phyloP scores from a whole-genome alignment of 1,284 basidiomycete species.

The Quambalaria eucalypti region DNA sequence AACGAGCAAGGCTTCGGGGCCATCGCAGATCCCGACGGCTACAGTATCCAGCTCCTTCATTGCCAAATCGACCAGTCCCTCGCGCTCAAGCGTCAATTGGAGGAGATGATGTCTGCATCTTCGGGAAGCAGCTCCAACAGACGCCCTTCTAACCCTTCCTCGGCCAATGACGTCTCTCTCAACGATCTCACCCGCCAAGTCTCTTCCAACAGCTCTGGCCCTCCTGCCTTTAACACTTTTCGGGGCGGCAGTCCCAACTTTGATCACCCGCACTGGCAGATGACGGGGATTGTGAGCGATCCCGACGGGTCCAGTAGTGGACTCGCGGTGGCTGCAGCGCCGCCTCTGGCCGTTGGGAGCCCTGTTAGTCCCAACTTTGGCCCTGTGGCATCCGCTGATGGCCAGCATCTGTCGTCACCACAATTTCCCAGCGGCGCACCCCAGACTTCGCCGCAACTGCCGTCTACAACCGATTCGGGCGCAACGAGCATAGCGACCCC shows the following conservation, averaged over 20 bases:
- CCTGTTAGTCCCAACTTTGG: too few relatives aligned
- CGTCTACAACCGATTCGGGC: too few relatives aligned
- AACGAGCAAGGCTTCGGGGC: background rate
- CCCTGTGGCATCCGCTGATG: too few relatives aligned
- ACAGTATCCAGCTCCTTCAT: background rate
- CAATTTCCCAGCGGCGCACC: too few relatives aligned
- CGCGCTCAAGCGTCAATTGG: background rate
- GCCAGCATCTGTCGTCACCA: too few relatives aligned
- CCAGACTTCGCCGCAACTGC: too few relatives aligned
- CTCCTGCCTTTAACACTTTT: background rate
- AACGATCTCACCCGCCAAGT: background rate
- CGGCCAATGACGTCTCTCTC: background rate
- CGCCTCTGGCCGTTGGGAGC: too few relatives aligned
- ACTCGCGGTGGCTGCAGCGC: too few relatives aligned
- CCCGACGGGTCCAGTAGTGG: too few relatives aligned
- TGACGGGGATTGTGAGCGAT: too few relatives aligned
- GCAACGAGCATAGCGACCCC: too few relatives aligned
- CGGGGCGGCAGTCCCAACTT: background rate
- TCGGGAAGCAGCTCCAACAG: background rate
- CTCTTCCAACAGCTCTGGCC: background rate
- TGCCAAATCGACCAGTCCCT: slow-evolving; percentile 1
- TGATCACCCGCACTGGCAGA: background rate
- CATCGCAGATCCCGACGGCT: background rate
- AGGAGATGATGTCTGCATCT: background rate
- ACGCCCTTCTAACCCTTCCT: background rate